Conservation (phyloP, 345 rosid genomes). For the Lumnitzera littorea region DNA sequence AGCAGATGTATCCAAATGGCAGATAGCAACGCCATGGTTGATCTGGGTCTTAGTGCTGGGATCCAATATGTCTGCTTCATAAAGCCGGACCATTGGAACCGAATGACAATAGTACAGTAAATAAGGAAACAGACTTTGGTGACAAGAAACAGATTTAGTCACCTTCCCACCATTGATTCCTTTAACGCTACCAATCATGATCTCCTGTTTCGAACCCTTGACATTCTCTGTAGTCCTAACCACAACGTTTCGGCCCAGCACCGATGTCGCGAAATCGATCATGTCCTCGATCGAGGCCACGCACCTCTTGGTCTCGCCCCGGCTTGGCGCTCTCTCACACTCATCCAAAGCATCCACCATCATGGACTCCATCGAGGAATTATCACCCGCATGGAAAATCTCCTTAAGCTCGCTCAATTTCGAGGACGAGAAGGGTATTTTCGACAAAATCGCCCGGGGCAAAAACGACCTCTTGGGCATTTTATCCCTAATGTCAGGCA, state of each 20-base stretch:
- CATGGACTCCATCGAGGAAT: slow-evolving; percentile 51
- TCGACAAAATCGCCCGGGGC: slow-evolving; percentile 56
- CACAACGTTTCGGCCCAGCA: slow-evolving; percentile 49
- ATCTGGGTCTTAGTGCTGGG: slow-evolving; percentile 33
- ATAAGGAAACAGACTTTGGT: slow-evolving; percentile 78
- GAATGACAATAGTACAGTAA: slow-evolving; percentile 82
- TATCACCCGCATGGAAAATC: slow-evolving; percentile 49
- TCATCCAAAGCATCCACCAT: slow-evolving; percentile 44
- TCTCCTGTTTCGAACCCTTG: slow-evolving; percentile 39
- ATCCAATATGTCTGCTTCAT: slow-evolving; percentile 64
- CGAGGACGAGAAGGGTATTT: slow-evolving; percentile 53
- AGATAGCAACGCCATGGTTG: slow-evolving; percentile 76
- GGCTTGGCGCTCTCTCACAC: slow-evolving; percentile 66
- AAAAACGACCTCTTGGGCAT: slow-evolving; percentile 90
- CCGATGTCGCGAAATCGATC: slow-evolving; percentile 74
- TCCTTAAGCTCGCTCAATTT: slow-evolving; percentile 19
- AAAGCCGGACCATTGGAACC: slow-evolving; percentile 85
- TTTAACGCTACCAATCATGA: slow-evolving; percentile 49
- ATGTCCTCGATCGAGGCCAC: slow-evolving; percentile 82
- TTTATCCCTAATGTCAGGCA: slow-evolving; percentile 85
- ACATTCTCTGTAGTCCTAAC: slow-evolving; percentile 56
- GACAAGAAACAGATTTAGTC: slow-evolving; percentile 81
- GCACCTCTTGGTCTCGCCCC: slow-evolving; percentile 78
- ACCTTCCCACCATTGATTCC: slow-evolving; percentile 61
- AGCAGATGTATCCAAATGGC: slow-evolving; percentile 72